Base-by-base conservation (phyloP, 805 yeast species). In the Spathaspora passalidarum region DNA sequence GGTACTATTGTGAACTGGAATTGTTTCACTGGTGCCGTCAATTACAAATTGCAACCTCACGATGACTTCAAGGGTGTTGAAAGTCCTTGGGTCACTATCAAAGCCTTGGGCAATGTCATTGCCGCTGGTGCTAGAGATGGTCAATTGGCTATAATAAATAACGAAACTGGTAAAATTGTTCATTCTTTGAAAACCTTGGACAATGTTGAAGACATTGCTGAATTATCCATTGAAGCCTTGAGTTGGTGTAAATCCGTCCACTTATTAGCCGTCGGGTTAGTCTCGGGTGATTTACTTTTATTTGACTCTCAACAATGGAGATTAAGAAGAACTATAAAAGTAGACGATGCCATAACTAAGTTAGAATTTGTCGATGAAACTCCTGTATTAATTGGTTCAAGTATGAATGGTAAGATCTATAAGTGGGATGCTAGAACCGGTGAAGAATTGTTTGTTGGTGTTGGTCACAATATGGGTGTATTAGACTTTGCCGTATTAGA, bases 381-480 rank as follows among this genome's bases (percentile, higher is more conserved):
- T 23, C 85, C 88, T 10, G 53, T 69, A 32, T 70, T 94, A 46
- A 66, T 86, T 32, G 94, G 85, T 0, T 75, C 89, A 4, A 80
- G 87, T 46, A 88, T 88, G 84, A 86, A 90, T 61, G 97, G 98
- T 47, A 80, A 79, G 54, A 79, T 94, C 29, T 84, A 84, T 66
- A 82, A 85, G 63, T 90, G 89, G 86, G 97, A 94, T 65, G 83
- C 86, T 5, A 83, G 97, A 69, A 84, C 90, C 2, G 96, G 96
- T 47, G 81, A 78, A 49, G 83, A 80, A 57, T 66, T 85, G 48
- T 86, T 85, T 69, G 84, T 77, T 26, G 94, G 95, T 52, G 81
- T 81, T 35, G 99, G 99, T 18, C 99, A 94, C 64, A 86, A 86
- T 65, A 87, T 88, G 86, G 98, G 98, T 51, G 83, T 94, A 16